Conservation (phyloP, 345 rosid species). For the Eucalyptus sideroxylon region DNA sequence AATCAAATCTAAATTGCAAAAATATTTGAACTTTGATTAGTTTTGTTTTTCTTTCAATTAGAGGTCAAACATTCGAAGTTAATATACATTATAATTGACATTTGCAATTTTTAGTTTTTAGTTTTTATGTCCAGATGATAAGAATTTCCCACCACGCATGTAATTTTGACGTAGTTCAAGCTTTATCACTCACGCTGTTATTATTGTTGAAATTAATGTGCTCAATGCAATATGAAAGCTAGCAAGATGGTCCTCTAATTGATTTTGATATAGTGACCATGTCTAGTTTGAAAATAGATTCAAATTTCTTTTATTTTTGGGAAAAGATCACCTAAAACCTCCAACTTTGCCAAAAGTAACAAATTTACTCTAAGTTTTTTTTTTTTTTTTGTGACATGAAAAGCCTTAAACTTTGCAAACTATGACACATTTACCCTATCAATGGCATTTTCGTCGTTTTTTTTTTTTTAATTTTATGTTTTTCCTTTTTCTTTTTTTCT, state of each 20-base stretch:
- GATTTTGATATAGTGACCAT: not conserved
- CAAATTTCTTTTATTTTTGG: not conserved
- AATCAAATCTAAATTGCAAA: not conserved
- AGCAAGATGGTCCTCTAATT: not conserved
- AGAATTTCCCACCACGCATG: fast-evolving
- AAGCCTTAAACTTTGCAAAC: too few relatives aligned
- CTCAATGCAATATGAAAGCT: not conserved
- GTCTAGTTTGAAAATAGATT: not conserved
- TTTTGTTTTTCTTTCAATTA: not conserved
- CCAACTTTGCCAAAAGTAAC: too few relatives aligned
- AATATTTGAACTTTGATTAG: not conserved
- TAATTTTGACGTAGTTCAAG: not conserved
- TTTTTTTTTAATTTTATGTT: too few relatives aligned
- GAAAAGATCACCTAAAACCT: too few relatives aligned
- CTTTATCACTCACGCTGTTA: not conserved
- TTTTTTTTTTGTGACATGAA: too few relatives aligned
- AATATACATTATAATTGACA: not conserved
- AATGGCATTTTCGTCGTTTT: too few relatives aligned
- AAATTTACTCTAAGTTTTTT: too few relatives aligned
- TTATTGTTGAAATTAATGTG: not conserved
- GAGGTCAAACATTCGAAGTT: not conserved
- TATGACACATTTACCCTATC: fast-evolving
- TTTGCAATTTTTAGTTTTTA: not conserved
- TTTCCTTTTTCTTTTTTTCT: too few relatives aligned
- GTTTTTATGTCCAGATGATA: not conserved